Percentiles rank a stretch among this genome's conserved stretches.
phyloP scores from a whole-genome alignment of 257 asterid genomes.

The Osmanthus fragrans region DNA sequence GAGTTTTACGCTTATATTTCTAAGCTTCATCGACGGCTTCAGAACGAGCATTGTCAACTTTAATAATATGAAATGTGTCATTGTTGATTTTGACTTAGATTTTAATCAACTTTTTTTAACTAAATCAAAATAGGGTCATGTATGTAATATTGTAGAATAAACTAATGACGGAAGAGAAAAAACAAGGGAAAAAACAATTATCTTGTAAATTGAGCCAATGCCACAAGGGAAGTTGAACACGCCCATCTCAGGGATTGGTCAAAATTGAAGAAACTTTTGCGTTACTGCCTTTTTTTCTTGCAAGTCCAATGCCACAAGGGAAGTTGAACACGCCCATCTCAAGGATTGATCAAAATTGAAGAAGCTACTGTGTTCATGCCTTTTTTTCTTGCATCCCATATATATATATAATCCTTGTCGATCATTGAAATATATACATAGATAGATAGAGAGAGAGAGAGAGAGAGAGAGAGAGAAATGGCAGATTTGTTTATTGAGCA shows the following conservation, averaged over 20 bases:
- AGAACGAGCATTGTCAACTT: too few relatives aligned
- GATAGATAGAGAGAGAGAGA: not conserved
- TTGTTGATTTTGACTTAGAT: too few relatives aligned
- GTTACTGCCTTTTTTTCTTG: not conserved
- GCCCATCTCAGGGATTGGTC: not conserved
- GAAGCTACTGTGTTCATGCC: not conserved
- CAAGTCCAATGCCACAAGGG: not conserved
- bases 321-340: not conserved
- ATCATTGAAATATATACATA: not conserved
- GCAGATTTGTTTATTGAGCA: conserved; percentile 49
- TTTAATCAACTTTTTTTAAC: too few relatives aligned
- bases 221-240: not conserved
- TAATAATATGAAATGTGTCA: too few relatives aligned
- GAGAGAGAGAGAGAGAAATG: conserved; percentile 35
- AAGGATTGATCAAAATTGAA: not conserved
- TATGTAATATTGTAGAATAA: too few relatives aligned
- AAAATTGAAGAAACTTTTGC: not conserved
- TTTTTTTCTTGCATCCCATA: not conserved
- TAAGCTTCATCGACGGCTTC: too few relatives aligned
- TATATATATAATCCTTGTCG: not conserved
- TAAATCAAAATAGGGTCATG: too few relatives aligned
- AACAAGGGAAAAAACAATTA: too few relatives aligned
- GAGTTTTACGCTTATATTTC: too few relatives aligned
- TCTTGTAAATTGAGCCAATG: not conserved
- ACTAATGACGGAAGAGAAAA: too few relatives aligned